Conservation (phyloP, 345 rosid species). For the Toxicodendron radicans region DNA sequence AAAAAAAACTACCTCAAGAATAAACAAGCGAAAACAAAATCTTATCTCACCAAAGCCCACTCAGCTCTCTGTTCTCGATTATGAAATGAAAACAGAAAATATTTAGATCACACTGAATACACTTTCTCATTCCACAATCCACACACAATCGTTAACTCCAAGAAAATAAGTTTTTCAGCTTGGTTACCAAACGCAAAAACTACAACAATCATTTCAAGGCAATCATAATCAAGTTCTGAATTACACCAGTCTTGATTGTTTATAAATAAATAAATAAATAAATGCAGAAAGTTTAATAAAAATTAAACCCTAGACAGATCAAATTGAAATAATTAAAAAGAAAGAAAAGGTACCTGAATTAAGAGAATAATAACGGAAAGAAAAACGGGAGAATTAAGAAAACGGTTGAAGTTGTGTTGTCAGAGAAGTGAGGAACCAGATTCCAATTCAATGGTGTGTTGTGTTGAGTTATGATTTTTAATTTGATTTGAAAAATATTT, state of each 20-base stretch:
- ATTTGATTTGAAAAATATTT: too few relatives aligned
- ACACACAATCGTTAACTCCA: not conserved
- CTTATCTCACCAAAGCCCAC: not conserved
- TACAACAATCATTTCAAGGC: not conserved
- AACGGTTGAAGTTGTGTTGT: not conserved
- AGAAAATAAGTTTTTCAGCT: constrained; percentile 7
- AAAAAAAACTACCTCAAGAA: constrained; percentile 4
- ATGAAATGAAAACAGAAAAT: constrained; percentile 9
- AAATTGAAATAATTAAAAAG: constrained; percentile 7
- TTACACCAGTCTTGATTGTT: not conserved
- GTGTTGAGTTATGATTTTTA: too few relatives aligned
- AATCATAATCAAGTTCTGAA: not conserved
- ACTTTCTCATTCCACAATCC: not conserved
- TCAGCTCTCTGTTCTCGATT: not conserved
- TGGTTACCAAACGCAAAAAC: not conserved
- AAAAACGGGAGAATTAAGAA: not conserved
- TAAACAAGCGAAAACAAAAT: too few relatives aligned
- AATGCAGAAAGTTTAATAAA: not conserved
- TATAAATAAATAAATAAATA: not conserved
- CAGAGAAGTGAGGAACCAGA: not conserved
- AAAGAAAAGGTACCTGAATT: constrained; percentile 19
- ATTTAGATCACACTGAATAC: constrained; percentile 18
- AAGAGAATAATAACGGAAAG: not conserved
- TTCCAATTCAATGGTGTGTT: constrained; percentile 4
- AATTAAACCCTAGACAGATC: constrained; percentile 19